Conservation (phyloP, 768 basidiomycete genomes). For the Mycena maculata region DNA sequence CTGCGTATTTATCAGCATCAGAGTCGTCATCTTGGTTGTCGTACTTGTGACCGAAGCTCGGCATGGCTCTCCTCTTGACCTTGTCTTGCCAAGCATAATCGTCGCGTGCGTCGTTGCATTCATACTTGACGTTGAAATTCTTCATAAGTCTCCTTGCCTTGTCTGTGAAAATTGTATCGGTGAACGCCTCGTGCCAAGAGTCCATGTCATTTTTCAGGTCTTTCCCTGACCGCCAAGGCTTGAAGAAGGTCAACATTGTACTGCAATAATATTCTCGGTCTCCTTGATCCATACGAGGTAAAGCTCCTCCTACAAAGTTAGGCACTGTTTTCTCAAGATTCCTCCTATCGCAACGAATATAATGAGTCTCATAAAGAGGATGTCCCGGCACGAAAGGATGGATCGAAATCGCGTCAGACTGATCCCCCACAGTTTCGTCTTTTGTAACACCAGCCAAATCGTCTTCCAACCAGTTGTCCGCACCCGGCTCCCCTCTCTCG, state of each 20-base stretch:
- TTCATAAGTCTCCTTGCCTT: not conserved
- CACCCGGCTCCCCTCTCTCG: too few species aligned
- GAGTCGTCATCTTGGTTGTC: not conserved
- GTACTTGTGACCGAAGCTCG: not conserved
- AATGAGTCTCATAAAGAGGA: not conserved
- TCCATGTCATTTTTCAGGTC: slow-evolving; percentile 36
- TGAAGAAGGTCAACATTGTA: slow-evolving; percentile 46
- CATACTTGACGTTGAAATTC: not conserved
- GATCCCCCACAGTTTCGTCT: not conserved
- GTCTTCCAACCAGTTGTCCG: not conserved
- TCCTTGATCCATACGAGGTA: slow-evolving; percentile 46
- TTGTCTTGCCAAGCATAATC: not conserved
- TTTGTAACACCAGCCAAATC: not conserved
- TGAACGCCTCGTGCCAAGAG: slow-evolving; percentile 44
- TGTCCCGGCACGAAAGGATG: not conserved
- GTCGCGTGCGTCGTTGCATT: not conserved
- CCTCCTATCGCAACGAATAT: not conserved
- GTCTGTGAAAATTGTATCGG: slow-evolving; percentile 27
- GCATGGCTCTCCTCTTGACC: not conserved
- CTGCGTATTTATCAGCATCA: not conserved
- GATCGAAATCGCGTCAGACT: not conserved
- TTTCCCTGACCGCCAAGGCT: slow-evolving; percentile 43
- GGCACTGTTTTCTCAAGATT: slow-evolving; percentile 29
- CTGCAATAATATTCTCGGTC: slow-evolving; percentile 45
- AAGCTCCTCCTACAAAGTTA: slow-evolving; percentile 44